phyloP scores from a whole-genome alignment of 148 eudicot species.

The Heliosperma pusillum region DNA sequence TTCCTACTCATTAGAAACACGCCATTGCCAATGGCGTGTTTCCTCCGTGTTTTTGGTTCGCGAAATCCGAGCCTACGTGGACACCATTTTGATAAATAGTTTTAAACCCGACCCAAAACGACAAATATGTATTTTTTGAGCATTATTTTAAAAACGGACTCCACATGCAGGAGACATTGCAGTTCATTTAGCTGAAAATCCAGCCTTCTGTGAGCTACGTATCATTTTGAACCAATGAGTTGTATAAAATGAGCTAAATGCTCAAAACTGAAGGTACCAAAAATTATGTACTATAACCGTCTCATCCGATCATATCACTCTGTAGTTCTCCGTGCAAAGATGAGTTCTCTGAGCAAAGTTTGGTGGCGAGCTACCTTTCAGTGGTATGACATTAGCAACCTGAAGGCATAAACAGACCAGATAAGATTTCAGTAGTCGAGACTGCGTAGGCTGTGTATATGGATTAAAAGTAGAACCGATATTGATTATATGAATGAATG shows the following conservation, averaged over 20 bases:
- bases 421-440: neutral
- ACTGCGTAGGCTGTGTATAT: neutral
- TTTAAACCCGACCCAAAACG: no score
- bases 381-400: constrained; percentile 59
- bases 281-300: neutral
- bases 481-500: no score
- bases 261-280: neutral
- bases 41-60: no score
- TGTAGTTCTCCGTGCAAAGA: constrained; percentile 66
- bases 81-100: no score
- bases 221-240: constrained; percentile 6
- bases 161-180: no score
- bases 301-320: constrained; percentile 43
- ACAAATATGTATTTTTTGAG: no score
- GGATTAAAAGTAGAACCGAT: neutral
- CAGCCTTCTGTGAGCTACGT: neutral
- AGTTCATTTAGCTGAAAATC: neutral
- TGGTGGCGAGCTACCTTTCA: constrained; percentile 67
- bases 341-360: constrained; percentile 55
- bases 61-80: no score
- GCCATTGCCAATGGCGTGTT: no score
- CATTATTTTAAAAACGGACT: no score
- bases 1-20: no score
- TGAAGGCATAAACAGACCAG: constrained; percentile 23
- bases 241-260: neutral